Evolutionary conservation across 176 grass and related monocot genomes (phyloP), one percentile per base, ranked within the genome.

Genomic region (Phoenix dactylifera): DNA sequence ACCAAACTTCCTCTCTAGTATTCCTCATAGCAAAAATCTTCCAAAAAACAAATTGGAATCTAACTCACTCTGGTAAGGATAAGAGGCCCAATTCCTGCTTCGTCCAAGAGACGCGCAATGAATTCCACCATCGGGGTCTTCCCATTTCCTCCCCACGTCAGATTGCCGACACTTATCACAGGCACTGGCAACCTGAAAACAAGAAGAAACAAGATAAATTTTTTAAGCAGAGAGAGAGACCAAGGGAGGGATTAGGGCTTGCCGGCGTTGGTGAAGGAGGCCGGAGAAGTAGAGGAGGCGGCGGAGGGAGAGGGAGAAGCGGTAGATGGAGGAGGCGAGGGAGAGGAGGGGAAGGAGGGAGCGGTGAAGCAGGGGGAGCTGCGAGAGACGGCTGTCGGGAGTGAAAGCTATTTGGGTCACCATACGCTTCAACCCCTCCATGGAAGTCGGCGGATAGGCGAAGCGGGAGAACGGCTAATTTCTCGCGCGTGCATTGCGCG

Each of bases 101-200:
- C 19, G 67, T 80, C 58, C 51, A 88, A 85, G 18, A 69, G 15
- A 14, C 81, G 76, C 49, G 87, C 81, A 16, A 91, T 30, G 55
- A 78, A 91, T 51, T 92, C 84, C 26, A 97, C 87, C 87, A 88
- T 91, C 39, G 84, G 84, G 1, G 93, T 97, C 82, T 91, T 91
- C 17, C 93, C 93, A 22, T 80, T 97, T 20, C 87, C 87, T 4
- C 84, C 93, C 93, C 87, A 91, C 26, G 84, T 97, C 59, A 88
- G 63, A 72, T 97, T 97, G 4, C 87, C 93, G 35, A 91, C 87
- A 66, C 87, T 92, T 66, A 92, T 70, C 25, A 92, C 79, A 5
- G 87, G 87, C 22, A 97, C 78, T 1, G 79, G 74, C 32, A 83
- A 68, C 63, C 80, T 83, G 50, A 7, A 81, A 52, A 48, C 52